Base-by-base conservation (phyloP, 202 grass and related monocot genomes). In the Schoenoplectus tabernaemontani region DNA sequence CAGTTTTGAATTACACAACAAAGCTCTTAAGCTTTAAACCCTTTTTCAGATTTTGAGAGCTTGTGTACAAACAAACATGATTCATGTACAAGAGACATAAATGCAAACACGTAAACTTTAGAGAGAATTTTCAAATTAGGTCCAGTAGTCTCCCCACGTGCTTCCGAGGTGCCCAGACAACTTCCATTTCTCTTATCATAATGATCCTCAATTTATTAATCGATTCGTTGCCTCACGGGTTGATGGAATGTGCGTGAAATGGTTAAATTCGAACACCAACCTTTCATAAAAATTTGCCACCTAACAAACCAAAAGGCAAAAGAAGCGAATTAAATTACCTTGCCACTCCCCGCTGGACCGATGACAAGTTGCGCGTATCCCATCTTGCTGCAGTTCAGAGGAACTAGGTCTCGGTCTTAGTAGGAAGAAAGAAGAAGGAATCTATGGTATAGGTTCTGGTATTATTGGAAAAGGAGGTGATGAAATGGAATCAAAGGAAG, bases 311-410 rank as follows among this genome's bases (percentile, higher is more conserved):
- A 28, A 28, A 26, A 82, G 33, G 38, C 26, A 48, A 54, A 4
- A 64, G 9, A 61, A 56, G 78, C 0, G 28, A 58, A 57, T 1
- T 51, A 0, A 7, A 15, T 75, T 38, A 96, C 96, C 92, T 99
- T 96, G 90, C 96, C 88, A 78, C 96, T 96, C 50, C 96, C 92
- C 4, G 96, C 96, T 26, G 92, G 92, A 47, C 92, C 88, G 44
- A 96, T 95, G 44, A 92, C 92, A 47, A 93, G 92, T 82, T 93
- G 92, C 38, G 88, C 92, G 82, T 85, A 96, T 3, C 96, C 92
- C 96, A 99, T 99, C 37, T 70, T 1, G 7, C 34, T 15, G 65
- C 56, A 65, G n/a, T 15, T 17, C 33, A 46, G 23, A 79, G 38
- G 32, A 78, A 28, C 76, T 38, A 60, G 58, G 19, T 43, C 1